These are phyloP conservation scores for Hypsizygus ulmarius DNA, from an alignment of 1,284 basidiomycete species.

Conservation along the genomic window DNA sequence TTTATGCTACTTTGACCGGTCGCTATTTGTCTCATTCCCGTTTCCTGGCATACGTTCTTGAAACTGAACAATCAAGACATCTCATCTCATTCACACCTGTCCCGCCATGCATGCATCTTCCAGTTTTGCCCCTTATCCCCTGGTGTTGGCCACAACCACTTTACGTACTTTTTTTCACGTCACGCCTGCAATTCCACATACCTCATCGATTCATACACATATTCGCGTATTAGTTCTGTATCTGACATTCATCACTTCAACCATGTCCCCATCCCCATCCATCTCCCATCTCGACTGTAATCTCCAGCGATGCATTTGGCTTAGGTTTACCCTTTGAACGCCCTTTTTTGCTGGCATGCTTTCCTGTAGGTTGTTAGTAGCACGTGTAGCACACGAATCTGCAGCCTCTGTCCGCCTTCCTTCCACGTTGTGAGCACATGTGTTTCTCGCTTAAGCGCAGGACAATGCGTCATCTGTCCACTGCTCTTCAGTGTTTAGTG, in stretches of 20 bases:
- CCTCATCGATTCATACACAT: conserved; percentile 1
- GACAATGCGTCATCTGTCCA: too few relatives aligned
- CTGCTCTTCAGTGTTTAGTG: background rate
- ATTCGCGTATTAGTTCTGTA: conserved; percentile 10
- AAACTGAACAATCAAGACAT: conserved; percentile 4
- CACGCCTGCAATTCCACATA: conserved; percentile 1
- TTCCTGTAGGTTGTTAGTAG: too few relatives aligned
- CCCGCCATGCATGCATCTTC: conserved; percentile 7
- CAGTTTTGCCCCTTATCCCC: conserved; percentile 3
- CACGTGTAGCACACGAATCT: too few relatives aligned
- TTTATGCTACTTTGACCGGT: too few relatives aligned
- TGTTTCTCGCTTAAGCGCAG: too few relatives aligned
- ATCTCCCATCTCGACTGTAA: background rate
- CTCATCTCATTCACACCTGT: background rate
- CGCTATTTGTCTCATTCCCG: background rate
- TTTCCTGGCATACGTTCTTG: conserved; percentile 1
- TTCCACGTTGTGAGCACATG: too few relatives aligned
- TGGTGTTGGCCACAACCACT: conserved; percentile 7
- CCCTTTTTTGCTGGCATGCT: too few relatives aligned
- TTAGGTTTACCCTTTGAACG: too few relatives aligned
- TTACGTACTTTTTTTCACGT: conserved; percentile 1
- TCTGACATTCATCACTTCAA: conserved; percentile 11
- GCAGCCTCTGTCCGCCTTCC: too few relatives aligned
- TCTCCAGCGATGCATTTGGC: background rate
- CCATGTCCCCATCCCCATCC: background rate